phyloP scores from a whole-genome alignment of 176 grass and related monocot genomes.

The Phoenix roebelenii region DNA sequence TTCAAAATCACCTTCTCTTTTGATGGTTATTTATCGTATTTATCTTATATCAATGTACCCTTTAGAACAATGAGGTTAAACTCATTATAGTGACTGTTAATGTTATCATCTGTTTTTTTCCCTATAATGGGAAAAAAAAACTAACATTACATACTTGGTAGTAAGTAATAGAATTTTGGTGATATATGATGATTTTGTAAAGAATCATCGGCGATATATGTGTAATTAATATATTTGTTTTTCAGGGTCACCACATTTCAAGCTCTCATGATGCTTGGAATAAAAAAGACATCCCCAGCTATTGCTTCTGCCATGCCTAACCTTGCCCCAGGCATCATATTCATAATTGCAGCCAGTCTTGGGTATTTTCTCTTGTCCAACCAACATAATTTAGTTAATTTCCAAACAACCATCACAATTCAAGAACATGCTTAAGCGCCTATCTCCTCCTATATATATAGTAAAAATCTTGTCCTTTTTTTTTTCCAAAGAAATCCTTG shows the following conservation, averaged over 20 bases:
- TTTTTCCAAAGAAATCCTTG: too few relatives aligned
- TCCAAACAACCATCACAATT: not conserved
- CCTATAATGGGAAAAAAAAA: too few relatives aligned
- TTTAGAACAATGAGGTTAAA: too few relatives aligned
- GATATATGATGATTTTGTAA: not conserved
- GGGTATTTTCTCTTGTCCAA: slow-evolving; percentile 17
- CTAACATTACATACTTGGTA: too few relatives aligned
- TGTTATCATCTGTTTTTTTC: too few relatives aligned
- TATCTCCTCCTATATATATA: too few relatives aligned
- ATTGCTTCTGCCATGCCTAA: slow-evolving; percentile 67
- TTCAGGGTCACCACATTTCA: slow-evolving; percentile 48
- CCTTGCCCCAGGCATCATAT: slow-evolving; percentile 67
- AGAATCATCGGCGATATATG: not conserved
- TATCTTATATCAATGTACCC: too few relatives aligned
- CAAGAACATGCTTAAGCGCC: not conserved
- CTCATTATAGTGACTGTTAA: too few relatives aligned
- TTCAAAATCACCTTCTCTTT: too few relatives aligned
- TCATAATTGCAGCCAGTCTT: slow-evolving; percentile 44
- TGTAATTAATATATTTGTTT: not conserved
- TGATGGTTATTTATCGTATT: too few relatives aligned
- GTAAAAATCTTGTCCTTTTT: too few relatives aligned
- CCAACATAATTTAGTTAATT: too few relatives aligned
- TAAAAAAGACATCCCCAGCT: slow-evolving; percentile 66
- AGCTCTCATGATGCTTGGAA: slow-evolving; percentile 46
- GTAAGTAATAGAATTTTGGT: not conserved